Evolutionary conservation across 352 stramenopile species (phyloP), one percentile per base, ranked within the genome.

Genomic region (Paralagenidium karlingii): DNA sequence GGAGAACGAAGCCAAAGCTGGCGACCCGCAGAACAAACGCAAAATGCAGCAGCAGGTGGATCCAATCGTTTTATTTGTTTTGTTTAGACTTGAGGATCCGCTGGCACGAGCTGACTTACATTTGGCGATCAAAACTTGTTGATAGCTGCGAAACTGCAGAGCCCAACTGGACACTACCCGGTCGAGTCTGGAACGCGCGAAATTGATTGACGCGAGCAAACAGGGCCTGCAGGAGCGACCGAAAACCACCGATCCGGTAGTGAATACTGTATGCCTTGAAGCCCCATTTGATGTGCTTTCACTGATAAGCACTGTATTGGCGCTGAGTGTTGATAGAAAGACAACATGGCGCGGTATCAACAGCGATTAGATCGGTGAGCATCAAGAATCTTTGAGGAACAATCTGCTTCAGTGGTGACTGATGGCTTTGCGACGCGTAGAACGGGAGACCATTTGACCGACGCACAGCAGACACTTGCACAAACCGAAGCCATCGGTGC

Each of bases 131-230:
- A n/a, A n/a, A n/a, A n/a, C n/a, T n/a, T n/a, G n/a, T n/a, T n/a
- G n/a, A n/a, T n/a, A n/a, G 59, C 49, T 89, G 21, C 76, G 76
- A 21, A 82, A 59, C 19, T 80, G 80, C 53, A 83, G 87, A 50
- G 85, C 73, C 24, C 69, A 84, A 32, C 51, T 90, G 24, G 76
- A 90, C 40, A 90, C 86, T 53, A 73, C 87, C 44, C 86, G 87
- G 52, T 77, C 73, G 9, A 75, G 68, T 36, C 45, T 90, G 11
- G 71, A 86, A 24, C 69, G 70, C 33, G 73, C 69, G 24, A 81
- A 84, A 41, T 60, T 90, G 28, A 66, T 87, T 40, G 73, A 55
- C 18, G 63, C 75, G 37, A 81, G 68, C 34, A n/a, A n/a, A n/a
- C n/a, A n/a, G n/a, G n/a, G n/a, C n/a, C n/a, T n/a, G n/a, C 56